Conservation (phyloP, 2,329 filamentous ascomycete genomes). For the Chrysoporthe austroafricana region DNA sequence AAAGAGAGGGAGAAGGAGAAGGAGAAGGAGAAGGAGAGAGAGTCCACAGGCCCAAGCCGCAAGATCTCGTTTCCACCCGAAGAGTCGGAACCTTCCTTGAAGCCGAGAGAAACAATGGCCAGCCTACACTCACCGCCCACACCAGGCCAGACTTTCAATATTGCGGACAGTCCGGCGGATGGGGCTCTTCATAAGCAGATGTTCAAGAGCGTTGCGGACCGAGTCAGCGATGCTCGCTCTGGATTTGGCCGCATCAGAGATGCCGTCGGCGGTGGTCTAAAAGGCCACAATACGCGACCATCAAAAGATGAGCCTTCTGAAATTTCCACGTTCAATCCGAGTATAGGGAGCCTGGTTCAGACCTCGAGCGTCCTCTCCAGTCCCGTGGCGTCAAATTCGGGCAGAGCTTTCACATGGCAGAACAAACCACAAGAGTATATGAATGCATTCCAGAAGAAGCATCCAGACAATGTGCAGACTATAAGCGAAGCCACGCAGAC, state of each 20-base stretch:
- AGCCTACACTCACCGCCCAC: conserved; percentile 48
- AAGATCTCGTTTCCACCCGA: conserved; percentile 56
- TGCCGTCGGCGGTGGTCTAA: conserved; percentile 68
- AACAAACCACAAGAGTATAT: conserved; percentile 65
- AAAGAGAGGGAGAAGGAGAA: conserved; percentile 24
- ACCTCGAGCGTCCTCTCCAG: conserved; percentile 42
- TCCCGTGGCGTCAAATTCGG: conserved; percentile 42
- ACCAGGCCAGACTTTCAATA: conserved; percentile 50
- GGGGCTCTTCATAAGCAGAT: conserved; percentile 66
- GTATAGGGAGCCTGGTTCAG: conserved; percentile 42
- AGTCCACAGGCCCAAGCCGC: conserved; percentile 27
- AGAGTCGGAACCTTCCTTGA: conserved; percentile 50
- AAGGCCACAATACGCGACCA: conserved; percentile 57
- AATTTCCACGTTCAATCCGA: conserved; percentile 37
- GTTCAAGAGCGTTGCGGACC: conserved; percentile 79
- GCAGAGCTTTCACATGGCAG: conserved; percentile 65
- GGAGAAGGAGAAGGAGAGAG: conserved; percentile 19
- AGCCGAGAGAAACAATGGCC: conserved; percentile 50
- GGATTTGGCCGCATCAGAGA: conserved; percentile 86
- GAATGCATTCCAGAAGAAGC: conserved; percentile 43
- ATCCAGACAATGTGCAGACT: conserved; percentile 32
- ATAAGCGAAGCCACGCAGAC: conserved; percentile 27
- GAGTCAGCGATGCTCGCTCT: conserved; percentile 79
- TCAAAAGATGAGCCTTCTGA: conserved; percentile 61
- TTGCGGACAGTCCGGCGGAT: conserved; percentile 53